phyloP scores from a whole-genome alignment of 225 moss, liverwort and hornwort species.

The Marchantia polymorpha region DNA sequence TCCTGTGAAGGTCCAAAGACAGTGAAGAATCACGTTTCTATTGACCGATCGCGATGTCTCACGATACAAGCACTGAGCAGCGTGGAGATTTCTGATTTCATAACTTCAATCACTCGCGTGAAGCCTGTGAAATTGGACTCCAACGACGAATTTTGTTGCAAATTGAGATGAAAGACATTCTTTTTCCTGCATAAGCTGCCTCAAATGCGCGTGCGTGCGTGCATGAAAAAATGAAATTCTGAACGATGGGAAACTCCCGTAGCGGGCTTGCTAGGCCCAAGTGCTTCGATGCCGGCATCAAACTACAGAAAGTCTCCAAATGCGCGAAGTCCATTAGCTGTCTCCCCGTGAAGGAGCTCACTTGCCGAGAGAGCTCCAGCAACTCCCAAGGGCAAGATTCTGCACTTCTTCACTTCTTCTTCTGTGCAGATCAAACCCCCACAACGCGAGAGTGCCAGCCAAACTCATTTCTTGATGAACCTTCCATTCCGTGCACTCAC shows the following conservation, averaged over 20 bases:
- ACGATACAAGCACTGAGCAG: too few species aligned
- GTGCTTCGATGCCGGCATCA: background rate
- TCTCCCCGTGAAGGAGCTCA: background rate
- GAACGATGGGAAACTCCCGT: constrained; percentile 9
- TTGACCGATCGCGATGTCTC: too few species aligned
- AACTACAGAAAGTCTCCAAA: background rate
- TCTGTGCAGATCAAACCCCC: background rate
- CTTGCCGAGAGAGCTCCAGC: background rate
- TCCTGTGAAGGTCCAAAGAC: background rate
- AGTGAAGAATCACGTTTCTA: background rate
- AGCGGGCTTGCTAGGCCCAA: constrained; percentile 5
- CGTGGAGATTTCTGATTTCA: too few species aligned
- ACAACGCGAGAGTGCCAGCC: background rate
- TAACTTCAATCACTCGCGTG: too few species aligned
- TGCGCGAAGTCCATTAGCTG: background rate
- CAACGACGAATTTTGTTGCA: too few species aligned
- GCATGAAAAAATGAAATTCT: background rate
- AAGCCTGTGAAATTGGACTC: too few species aligned
- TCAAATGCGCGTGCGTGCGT: too few species aligned
- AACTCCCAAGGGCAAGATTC: background rate
- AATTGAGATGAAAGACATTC: too few species aligned
- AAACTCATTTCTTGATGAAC: background rate
- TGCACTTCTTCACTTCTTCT: background rate
- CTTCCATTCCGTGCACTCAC: background rate
- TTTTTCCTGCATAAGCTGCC: too few species aligned